Percentiles rank a stretch among this genome's conserved stretches.
Evolutionary conservation across 2,329 filamentous ascomycete genomes (phyloP).

Genomic region (Sporothrix curviconia): DNA sequence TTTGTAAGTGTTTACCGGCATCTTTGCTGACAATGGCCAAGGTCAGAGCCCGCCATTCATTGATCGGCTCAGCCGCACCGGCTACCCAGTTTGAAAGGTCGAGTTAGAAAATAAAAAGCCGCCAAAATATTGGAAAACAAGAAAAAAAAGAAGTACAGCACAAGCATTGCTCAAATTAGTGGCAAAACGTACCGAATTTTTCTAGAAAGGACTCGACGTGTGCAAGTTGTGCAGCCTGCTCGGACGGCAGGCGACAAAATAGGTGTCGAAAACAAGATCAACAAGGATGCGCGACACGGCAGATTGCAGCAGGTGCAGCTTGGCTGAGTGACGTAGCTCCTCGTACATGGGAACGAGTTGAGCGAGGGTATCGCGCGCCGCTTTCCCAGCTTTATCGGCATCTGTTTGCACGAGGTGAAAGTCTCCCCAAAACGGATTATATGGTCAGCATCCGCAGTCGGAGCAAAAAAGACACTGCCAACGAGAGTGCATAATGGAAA

Average conservation of each 20-base stretch:
- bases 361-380: constrained; percentile 36
- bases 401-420: constrained; percentile 32
- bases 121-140: too few relatives aligned
- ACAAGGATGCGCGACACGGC: constrained; percentile 54
- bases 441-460: not conserved
- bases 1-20: constrained; percentile 38
- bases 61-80: constrained; percentile 35
- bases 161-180: not conserved
- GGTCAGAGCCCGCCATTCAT: constrained; percentile 62
- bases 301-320: constrained; percentile 57
- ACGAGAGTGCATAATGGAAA: not conserved
- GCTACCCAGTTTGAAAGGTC: constrained; percentile 11
- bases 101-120: not conserved
- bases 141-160: not conserved
- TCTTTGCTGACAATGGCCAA: constrained; percentile 53
- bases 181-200: constrained; percentile 32
- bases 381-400: constrained; percentile 35
- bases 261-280: constrained; percentile 53
- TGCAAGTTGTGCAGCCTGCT: constrained; percentile 46
- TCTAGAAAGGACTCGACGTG: constrained; percentile 42
- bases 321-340: constrained; percentile 46
- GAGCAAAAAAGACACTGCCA: not conserved
- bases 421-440: not conserved
- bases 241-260: constrained; percentile 54
- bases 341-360: constrained; percentile 53